Percentiles rank a stretch among this genome's conserved stretches.
phyloP scores from a whole-genome alignment of 768 basidiomycete genomes.

The Leccinum obscurum region DNA sequence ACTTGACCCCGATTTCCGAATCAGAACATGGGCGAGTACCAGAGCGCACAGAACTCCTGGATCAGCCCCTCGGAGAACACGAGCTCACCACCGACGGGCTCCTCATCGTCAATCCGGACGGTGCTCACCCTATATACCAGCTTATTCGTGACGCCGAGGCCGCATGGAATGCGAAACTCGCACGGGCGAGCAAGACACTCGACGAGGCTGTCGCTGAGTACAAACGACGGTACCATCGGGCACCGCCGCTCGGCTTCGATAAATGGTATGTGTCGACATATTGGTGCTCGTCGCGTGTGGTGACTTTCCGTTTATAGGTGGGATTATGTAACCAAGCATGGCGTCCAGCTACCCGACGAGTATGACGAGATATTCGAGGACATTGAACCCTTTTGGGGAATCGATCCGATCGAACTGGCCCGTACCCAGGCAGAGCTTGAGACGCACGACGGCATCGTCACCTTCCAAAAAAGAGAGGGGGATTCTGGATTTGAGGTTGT shows the following conservation, averaged over 20 bases:
- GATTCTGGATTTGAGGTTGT: slow-evolving; percentile 15
- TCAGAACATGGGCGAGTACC: background rate
- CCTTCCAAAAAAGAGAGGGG: slow-evolving; percentile 24
- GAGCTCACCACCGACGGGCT: slow-evolving; percentile 29
- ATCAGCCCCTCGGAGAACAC: slow-evolving; percentile 18
- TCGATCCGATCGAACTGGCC: slow-evolving; percentile 32
- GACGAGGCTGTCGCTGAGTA: slow-evolving; percentile 42
- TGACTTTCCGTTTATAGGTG: background rate
- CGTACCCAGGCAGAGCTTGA: slow-evolving; percentile 25
- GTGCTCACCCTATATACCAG: slow-evolving; percentile 45
- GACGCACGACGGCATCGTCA: slow-evolving; percentile 8
- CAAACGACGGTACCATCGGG: slow-evolving; percentile 32
- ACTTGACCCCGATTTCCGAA: background rate
- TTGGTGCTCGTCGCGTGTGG: background rate
- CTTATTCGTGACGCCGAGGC: slow-evolving; percentile 39
- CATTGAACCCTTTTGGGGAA: slow-evolving; percentile 38
- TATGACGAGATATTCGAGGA: slow-evolving; percentile 46
- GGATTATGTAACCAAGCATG: slow-evolving; percentile 24
- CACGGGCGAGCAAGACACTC: slow-evolving; percentile 38
- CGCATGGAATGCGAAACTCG: slow-evolving; percentile 37
- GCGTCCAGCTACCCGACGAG: slow-evolving; percentile 45
- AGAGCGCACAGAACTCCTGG: background rate
- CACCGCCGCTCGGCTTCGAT: slow-evolving; percentile 44
- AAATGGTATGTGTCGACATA: slow-evolving; percentile 37
- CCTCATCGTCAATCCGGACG: slow-evolving; percentile 35